Evolutionary conservation across 352 stramenopile genomes (phyloP).

Genomic region (Pythium rishiriense): DNA sequence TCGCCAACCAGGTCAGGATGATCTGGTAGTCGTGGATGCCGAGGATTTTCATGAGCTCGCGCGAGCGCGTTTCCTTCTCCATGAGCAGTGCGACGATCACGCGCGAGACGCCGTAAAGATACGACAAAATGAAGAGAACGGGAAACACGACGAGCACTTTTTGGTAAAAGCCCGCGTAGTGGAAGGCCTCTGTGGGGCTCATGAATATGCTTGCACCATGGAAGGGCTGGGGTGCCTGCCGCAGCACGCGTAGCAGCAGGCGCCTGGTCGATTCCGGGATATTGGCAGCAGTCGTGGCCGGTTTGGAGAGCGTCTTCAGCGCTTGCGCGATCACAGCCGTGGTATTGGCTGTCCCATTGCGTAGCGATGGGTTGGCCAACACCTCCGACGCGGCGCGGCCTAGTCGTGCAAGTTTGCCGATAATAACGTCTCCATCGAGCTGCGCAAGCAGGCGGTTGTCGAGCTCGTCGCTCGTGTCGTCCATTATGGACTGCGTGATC

Average conservation of each 20-base stretch:
- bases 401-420: slow-evolving; percentile 41
- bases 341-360: not conserved
- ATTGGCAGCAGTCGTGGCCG: slow-evolving; percentile 14
- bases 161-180: slow-evolving; percentile 74
- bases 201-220: slow-evolving; percentile 49
- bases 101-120: slow-evolving; percentile 90
- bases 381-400: not conserved
- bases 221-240: slow-evolving; percentile 61
- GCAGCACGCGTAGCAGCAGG: slow-evolving; percentile 44
- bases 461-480: slow-evolving; percentile 6
- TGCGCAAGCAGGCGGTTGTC: slow-evolving; percentile 48
- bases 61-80: slow-evolving; percentile 91
- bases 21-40: slow-evolving; percentile 69
- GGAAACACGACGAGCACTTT: slow-evolving; percentile 77
- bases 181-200: slow-evolving; percentile 53
- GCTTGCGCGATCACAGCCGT: not conserved
- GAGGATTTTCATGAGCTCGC: slow-evolving; percentile 93
- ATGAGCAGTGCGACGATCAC: slow-evolving; percentile 89
- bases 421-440: slow-evolving; percentile 53
- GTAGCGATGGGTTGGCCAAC: slow-evolving; percentile 8
- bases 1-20: slow-evolving; percentile 69
- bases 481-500: slow-evolving; percentile 37
- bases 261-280: slow-evolving; percentile 40
- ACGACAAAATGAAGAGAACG: slow-evolving; percentile 92
- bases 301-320: slow-evolving; percentile 5